Evolutionary conservation across 2,329 filamentous ascomycete species (phyloP), one percentile per base, ranked within the genome.

Genomic region (Pseudonectria buxi): DNA sequence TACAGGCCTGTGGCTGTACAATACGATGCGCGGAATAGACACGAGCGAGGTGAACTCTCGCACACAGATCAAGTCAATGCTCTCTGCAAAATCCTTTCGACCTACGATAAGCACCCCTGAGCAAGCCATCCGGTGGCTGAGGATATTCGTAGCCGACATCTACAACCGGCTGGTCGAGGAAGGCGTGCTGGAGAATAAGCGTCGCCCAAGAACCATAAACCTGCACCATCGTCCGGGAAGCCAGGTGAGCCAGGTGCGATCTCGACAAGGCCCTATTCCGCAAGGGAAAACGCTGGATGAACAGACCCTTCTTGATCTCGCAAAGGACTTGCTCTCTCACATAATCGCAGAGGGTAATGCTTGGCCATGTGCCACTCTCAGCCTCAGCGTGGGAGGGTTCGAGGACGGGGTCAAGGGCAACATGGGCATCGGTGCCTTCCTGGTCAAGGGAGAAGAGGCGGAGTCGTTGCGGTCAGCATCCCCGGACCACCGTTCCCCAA

Each of bases 11-110:
- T 95, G 89, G 88, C 69, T 96, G 10, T 83, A 94, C 62, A 78
- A 83, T 36, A 83, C 82, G 10, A 82, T 96, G 35, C 78, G 92
- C 10, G 92, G 92, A 2, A 78, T 89, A 41, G 92, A 98, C 58
- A 68, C 70, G 32, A 92, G 83, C 50, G 89, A 95, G 59, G 87
- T 98, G 46, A 95, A 87, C 53, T 76, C 87, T 18, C 74, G 90
- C 33, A 95, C 88, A 2, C 86, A 92, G 53, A 95, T 95, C 66
- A 95, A 96, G 59, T 92, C 85, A 12, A 96, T 98, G 89, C 70
- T 96, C 11, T 95, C 88, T 2, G 89, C 92, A 14, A 98, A 98
- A 57, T 94, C 88, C 0, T 98, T 98, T 54, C 74, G 86, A 16
- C 92, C 92, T 0, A 78, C 74, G 37, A 90, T 96, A 55, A 84